Evolutionary conservation across 306 rosid genomes (phyloP).

Genomic region (Comarum palustre): DNA sequence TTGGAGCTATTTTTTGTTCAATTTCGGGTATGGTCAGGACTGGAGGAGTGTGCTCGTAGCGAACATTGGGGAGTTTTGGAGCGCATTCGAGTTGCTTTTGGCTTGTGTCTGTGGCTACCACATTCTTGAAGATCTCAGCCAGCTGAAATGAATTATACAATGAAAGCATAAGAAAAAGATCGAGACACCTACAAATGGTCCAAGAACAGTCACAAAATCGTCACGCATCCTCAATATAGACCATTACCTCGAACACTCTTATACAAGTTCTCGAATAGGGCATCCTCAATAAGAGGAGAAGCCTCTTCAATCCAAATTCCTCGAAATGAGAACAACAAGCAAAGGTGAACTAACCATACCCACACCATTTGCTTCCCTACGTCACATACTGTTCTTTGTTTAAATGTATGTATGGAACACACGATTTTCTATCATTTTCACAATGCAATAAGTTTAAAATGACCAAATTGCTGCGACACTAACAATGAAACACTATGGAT

Average conservation of each 20-base stretch:
- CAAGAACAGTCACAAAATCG: too few species aligned
- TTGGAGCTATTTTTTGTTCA: slow-evolving; percentile 41
- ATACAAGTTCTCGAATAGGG: too few species aligned
- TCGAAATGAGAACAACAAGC: too few species aligned
- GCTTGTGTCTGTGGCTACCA: slow-evolving; percentile 69
- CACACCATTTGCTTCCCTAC: too few species aligned
- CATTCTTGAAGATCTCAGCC: slow-evolving; percentile 50
- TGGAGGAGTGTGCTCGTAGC: slow-evolving; percentile 50
- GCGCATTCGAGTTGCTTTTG: slow-evolving; percentile 54
- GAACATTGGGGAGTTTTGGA: slow-evolving; percentile 49
- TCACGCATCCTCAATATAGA: too few species aligned
- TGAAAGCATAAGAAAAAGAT: neutral
- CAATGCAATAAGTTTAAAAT: neutral
- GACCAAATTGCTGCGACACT: neutral
- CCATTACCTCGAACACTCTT: too few species aligned
- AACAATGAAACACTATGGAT: neutral
- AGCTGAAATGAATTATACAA: slow-evolving; percentile 36
- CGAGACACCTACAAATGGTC: too few species aligned
- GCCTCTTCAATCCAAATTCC: too few species aligned
- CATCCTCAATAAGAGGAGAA: too few species aligned
- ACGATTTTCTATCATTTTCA: neutral
- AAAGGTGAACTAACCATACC: too few species aligned
- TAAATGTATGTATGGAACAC: neutral
- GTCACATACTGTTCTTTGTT: neutral
- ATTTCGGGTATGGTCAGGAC: slow-evolving; percentile 47